Conservation (phyloP, 495 filamentous ascomycete genomes). For the Parmelia sp. region DNA sequence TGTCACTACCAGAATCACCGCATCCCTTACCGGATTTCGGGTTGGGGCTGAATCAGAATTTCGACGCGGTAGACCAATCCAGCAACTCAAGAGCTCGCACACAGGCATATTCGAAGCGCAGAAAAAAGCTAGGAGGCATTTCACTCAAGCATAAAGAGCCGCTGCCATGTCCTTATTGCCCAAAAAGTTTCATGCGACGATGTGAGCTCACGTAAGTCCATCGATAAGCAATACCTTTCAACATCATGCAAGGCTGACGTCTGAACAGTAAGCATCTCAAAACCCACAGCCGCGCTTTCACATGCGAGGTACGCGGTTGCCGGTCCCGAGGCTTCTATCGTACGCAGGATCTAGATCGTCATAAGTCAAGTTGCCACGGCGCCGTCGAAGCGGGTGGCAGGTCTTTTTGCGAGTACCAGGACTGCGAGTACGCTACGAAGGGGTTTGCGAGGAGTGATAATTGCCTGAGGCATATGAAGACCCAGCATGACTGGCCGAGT, state of each 20-base stretch:
- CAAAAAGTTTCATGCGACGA: background rate
- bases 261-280: background rate
- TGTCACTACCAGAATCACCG: background rate
- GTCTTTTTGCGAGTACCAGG: background rate
- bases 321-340: background rate
- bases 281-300: background rate
- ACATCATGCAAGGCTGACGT: background rate
- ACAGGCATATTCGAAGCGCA: background rate
- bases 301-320: background rate
- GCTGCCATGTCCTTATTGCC: background rate
- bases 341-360: background rate
- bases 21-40: background rate
- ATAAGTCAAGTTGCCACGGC: background rate
- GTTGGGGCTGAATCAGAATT: background rate
- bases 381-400: background rate
- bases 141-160: background rate
- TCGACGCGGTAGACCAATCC: background rate
- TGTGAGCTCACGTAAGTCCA: background rate
- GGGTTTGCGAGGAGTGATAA: background rate
- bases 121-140: background rate
- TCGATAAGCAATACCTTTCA: background rate
- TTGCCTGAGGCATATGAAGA: background rate
- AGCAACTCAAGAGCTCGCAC: background rate
- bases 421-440: background rate
- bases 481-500: background rate